phyloP scores from a whole-genome alignment of 371 early-diverging fungal genomes.

The Catenaria anguillulae region DNA sequence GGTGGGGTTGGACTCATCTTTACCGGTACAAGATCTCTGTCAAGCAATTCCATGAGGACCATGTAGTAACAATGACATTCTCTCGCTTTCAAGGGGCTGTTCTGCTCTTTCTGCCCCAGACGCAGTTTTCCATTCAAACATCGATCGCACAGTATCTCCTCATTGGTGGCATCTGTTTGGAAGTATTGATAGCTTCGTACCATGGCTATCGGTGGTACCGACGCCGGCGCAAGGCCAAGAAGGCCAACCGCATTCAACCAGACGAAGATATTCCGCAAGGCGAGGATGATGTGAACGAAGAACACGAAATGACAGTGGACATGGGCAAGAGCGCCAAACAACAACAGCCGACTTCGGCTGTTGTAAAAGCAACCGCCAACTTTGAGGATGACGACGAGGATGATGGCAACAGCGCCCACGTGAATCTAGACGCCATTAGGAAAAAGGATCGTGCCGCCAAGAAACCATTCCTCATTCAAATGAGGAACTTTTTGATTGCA shows the following conservation, averaged over 20 bases:
- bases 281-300: not conserved
- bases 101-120: not conserved
- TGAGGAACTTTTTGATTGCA: not conserved
- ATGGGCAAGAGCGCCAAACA: no score
- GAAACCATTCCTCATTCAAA: constrained; percentile 2
- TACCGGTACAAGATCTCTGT: not conserved
- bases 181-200: not conserved
- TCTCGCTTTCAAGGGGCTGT: not conserved
- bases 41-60: not conserved
- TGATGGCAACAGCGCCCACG: no score
- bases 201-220: not conserved
- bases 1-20: constrained; percentile 1
- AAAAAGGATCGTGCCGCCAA: not conserved
- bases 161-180: constrained; percentile 3
- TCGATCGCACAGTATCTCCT: not conserved
- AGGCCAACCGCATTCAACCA: not conserved
- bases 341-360: no score
- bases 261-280: not conserved
- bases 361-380: not conserved
- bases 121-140: not conserved
- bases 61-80: not conserved
- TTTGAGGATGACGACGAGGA: not conserved
- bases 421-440: constrained; percentile 2
- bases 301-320: no score
- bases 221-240: not conserved